phyloP scores from a whole-genome alignment of 139 green algal species.

The Tetradesmus obliquus region DNA sequence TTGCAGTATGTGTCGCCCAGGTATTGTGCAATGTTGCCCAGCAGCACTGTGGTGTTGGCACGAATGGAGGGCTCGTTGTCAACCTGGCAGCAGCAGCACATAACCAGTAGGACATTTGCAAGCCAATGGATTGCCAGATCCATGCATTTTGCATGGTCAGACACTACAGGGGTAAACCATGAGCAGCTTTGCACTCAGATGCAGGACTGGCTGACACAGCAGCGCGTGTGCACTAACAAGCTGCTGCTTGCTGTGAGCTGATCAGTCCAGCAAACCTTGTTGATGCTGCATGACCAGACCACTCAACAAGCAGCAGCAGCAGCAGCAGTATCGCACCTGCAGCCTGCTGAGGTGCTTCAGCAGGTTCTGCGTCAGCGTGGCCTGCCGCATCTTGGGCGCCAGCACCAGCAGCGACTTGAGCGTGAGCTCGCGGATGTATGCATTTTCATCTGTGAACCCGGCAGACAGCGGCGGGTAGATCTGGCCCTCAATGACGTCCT shows the following conservation, averaged over 20 bases:
- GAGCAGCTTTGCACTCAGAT: no score
- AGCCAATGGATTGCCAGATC: no score
- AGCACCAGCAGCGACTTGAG: conserved; percentile 93
- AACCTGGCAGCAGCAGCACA: conserved; percentile 70
- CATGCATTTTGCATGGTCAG: no score
- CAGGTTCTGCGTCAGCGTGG: conserved; percentile 86
- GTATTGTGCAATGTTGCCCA: conserved; percentile 93
- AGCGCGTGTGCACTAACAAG: no score
- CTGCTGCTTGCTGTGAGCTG: no score
- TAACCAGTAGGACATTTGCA: background rate
- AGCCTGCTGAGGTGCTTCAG: conserved; percentile 98
- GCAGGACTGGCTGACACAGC: no score
- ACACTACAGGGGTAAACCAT: no score
- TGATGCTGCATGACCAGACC: no score
- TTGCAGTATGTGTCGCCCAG: conserved; percentile 77
- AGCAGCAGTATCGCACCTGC: no score
- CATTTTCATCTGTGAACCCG: conserved; percentile 92
- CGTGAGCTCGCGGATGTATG: conserved; percentile 97
- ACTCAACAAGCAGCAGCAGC: no score
- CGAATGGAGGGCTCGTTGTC: conserved; percentile 97
- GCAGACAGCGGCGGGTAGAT: conserved; percentile 84
- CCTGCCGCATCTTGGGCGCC: conserved; percentile 91
- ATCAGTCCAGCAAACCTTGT: no score
- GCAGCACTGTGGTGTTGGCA: conserved; percentile 98
- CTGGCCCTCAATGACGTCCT: conserved; percentile 84